Evolutionary conservation across 2,329 filamentous ascomycete genomes (phyloP).

Genomic region (Cordyceps militaris): DNA sequence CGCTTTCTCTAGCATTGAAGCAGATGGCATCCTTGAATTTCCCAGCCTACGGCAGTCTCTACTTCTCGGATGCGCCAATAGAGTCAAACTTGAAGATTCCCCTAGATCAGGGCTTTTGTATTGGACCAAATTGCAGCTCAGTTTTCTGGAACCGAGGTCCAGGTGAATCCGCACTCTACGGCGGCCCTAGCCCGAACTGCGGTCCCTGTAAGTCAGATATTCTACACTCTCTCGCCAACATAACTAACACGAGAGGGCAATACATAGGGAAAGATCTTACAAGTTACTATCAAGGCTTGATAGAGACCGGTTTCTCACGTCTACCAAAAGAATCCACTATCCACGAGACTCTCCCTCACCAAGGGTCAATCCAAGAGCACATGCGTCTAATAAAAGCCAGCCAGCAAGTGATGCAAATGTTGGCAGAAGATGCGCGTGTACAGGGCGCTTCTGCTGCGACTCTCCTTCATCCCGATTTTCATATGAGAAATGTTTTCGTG

Average conservation of each 20-base stretch:
- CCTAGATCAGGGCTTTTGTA: background rate
- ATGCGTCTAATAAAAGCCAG: background rate
- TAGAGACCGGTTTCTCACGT: background rate
- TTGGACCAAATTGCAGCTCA: background rate
- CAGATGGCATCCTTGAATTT: background rate
- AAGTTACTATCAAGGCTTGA: background rate
- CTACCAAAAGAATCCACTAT: background rate
- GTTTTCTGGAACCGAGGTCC: background rate
- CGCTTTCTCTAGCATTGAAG: background rate
- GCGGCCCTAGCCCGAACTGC: background rate
- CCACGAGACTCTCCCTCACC: background rate
- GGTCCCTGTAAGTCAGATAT: background rate
- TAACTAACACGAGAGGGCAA: background rate
- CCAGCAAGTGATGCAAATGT: background rate
- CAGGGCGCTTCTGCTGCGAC: background rate
- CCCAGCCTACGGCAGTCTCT: background rate
- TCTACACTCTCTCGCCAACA: background rate
- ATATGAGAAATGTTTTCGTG: background rate
- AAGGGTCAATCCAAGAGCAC: background rate
- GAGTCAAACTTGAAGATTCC: background rate
- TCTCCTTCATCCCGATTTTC: background rate
- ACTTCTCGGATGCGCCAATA: background rate
- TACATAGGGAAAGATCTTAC: background rate
- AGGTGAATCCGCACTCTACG: background rate
- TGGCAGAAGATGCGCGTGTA: background rate